Conservation (phyloP, 805 yeast genomes). For the Wickerhamomyces ciferrii region DNA sequence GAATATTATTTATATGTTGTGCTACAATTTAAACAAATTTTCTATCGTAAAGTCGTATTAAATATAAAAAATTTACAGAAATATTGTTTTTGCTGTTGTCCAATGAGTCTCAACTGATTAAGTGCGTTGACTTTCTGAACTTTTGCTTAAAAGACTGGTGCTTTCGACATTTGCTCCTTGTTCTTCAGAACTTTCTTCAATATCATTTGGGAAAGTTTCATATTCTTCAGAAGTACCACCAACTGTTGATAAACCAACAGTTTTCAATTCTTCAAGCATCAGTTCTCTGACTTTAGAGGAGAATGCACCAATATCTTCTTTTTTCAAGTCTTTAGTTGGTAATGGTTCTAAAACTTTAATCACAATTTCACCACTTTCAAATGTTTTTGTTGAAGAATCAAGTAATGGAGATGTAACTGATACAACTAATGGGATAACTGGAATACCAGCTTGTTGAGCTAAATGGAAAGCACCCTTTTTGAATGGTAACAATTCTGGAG, state of each 20-base stretch:
- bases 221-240: constrained; percentile 19
- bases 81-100: too few relatives aligned
- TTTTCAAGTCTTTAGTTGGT: constrained; percentile 59
- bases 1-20: too few relatives aligned
- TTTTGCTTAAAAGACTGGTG: constrained; percentile 19
- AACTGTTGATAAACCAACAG: constrained; percentile 32
- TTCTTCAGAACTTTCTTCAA: constrained; percentile 4
- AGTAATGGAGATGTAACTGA: constrained; percentile 78
- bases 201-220: background rate
- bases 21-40: background rate
- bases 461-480: constrained; percentile 98
- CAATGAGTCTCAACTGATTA: background rate
- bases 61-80: background rate
- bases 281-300: constrained; percentile 46
- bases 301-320: constrained; percentile 65
- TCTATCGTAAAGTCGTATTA: background rate
- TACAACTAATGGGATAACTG: constrained; percentile 83
- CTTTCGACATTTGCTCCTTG: constrained; percentile 17
- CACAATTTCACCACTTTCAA: constrained; percentile 70
- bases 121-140: constrained; percentile 2
- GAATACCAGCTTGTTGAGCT: constrained; percentile 89
- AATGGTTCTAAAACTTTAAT: constrained; percentile 82
- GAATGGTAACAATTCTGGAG: constrained; percentile 74
- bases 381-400: constrained; percentile 53
- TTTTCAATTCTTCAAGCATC: constrained; percentile 43